Percentiles rank a stretch among this genome's conserved stretches.
These are phyloP conservation scores for Annona squamosa DNA, from an alignment of 164 flowering plant genomes.

Conservation along the genomic window DNA sequence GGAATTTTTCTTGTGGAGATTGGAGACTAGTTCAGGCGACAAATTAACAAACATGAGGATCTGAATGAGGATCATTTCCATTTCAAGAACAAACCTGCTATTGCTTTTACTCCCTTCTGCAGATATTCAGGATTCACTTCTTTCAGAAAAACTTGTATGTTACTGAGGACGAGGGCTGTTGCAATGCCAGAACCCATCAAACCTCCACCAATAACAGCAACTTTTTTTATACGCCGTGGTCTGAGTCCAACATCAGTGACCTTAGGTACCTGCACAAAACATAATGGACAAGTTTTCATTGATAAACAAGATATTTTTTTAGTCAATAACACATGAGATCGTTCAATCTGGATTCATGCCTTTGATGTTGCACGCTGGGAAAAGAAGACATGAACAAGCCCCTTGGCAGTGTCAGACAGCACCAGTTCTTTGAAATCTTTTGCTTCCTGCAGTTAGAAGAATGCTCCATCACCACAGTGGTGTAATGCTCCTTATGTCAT, in stretches of 20 bases:
- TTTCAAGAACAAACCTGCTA: conserved; percentile 50
- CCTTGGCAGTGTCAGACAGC: conserved; percentile 49
- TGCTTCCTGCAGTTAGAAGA: conserved; percentile 44
- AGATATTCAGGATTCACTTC: conserved; percentile 81
- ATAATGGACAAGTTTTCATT: background rate
- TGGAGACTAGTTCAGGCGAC: background rate
- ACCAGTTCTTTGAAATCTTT: conserved; percentile 53
- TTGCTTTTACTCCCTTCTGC: conserved; percentile 56
- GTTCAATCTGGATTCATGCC: conserved; percentile 31
- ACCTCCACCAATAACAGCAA: conserved; percentile 95
- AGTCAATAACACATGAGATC: background rate
- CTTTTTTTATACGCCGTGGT: conserved; percentile 73
- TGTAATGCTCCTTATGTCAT: background rate
- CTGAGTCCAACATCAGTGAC: conserved; percentile 82
- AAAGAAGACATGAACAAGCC: conserved; percentile 74
- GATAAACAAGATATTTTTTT: background rate
- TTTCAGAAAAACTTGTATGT: conserved; percentile 66
- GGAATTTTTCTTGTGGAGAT: background rate
- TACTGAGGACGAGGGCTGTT: conserved; percentile 68
- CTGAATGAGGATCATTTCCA: background rate
- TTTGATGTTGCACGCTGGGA: conserved; percentile 68
- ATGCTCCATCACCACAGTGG: background rate
- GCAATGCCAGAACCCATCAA: conserved; percentile 98
- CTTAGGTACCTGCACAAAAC: conserved; percentile 56
- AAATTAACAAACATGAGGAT: no score